Percentiles rank a stretch among this genome's conserved stretches.
These are phyloP conservation scores for Exophiala sp. DNA, from an alignment of 2,329 filamentous ascomycete genomes.

Conservation along the genomic window DNA sequence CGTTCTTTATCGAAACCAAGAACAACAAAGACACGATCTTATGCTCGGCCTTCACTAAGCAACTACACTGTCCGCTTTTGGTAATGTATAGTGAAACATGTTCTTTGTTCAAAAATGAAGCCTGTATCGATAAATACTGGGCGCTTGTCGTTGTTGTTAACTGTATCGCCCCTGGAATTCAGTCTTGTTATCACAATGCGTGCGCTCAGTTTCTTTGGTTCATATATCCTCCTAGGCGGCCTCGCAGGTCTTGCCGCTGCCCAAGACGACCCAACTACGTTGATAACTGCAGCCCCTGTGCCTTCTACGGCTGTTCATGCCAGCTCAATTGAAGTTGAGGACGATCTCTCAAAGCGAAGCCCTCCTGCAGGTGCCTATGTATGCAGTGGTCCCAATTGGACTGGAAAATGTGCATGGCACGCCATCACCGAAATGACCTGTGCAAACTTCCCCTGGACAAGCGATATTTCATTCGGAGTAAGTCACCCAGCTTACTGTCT, in stretches of 20 bases:
- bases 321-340: not conserved
- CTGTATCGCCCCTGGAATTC: too few relatives aligned
- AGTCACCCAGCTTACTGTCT: not conserved
- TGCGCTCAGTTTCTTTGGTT: not conserved
- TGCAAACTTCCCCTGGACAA: conserved; percentile 6
- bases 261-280: not conserved
- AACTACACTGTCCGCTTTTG: not conserved
- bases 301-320: conserved; percentile 3
- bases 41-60: not conserved
- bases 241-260: not conserved
- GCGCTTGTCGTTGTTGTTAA: too few relatives aligned
- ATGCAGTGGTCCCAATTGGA: conserved; percentile 12
- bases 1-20: too few relatives aligned
- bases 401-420: conserved; percentile 6
- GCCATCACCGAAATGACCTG: conserved; percentile 4
- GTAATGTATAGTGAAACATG: not conserved
- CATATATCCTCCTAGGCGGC: not conserved
- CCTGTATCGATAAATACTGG: too few relatives aligned
- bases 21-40: not conserved
- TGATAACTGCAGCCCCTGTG: not conserved
- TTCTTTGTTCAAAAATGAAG: not conserved
- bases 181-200: not conserved
- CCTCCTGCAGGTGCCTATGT: conserved; percentile 12
- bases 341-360: conserved; percentile 2
- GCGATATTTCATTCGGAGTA: conserved; percentile 18